Evolutionary conservation across 495 filamentous ascomycete species (phyloP).

Genomic region (Aeminium ludgeri): DNA sequence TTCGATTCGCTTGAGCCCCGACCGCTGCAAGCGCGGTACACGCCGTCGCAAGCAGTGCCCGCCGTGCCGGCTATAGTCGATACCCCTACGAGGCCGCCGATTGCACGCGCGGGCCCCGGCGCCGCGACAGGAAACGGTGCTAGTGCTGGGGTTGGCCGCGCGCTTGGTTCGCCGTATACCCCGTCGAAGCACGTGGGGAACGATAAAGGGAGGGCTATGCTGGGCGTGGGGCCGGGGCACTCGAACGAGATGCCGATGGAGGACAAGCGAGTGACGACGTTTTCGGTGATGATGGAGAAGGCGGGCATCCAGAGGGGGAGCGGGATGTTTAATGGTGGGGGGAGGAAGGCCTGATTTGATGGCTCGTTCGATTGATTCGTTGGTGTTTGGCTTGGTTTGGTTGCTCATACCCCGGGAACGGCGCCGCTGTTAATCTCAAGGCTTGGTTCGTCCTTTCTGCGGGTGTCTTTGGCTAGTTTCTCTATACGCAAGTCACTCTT

Average conservation of each 20-base stretch:
- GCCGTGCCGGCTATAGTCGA: conserved; percentile 8
- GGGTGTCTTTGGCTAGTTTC: too few relatives aligned
- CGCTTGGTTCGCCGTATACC: conserved; percentile 11
- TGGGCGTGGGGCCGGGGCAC: conserved; percentile 1
- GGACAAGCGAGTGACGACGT: conserved; percentile 36
- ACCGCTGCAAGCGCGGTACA: background rate
- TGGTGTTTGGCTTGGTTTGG: too few relatives aligned
- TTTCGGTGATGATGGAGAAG: conserved; percentile 46
- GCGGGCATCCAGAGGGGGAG: too few relatives aligned
- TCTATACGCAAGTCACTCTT: too few relatives aligned
- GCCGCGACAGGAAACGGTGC: background rate
- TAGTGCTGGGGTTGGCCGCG: too few relatives aligned
- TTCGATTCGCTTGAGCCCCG: background rate
- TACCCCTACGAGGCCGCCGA: conserved; percentile 9
- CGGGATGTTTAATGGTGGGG: too few relatives aligned
- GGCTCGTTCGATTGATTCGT: too few relatives aligned
- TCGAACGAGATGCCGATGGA: conserved; percentile 7
- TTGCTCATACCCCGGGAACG: too few relatives aligned
- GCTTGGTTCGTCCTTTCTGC: too few relatives aligned
- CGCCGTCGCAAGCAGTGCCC: background rate
- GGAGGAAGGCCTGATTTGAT: too few relatives aligned
- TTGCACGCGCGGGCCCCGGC: background rate
- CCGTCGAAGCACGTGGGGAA: conserved; percentile 9
- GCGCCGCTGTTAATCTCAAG: too few relatives aligned
- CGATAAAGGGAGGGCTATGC: background rate